Conservation (phyloP, 139 green algal genomes). For the Chlamydomonas sp. region DNA sequence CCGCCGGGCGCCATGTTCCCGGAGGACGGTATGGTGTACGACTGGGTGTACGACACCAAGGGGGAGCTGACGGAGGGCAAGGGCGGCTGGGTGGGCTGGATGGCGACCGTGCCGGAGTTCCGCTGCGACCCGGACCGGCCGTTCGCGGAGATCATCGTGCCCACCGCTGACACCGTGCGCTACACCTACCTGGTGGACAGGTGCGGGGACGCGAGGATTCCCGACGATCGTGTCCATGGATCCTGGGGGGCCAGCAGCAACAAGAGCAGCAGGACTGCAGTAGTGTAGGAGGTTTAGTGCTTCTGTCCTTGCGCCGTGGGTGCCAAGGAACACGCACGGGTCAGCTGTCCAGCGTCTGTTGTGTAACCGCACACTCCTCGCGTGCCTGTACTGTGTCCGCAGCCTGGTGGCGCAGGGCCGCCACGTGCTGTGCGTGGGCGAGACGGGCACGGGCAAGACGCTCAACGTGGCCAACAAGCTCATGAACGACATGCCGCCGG, state of each 20-base stretch:
- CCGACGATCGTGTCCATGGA: neutral
- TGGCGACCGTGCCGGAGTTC: slow-evolving; percentile 77
- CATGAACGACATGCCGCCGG: slow-evolving; percentile 66
- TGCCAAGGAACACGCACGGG: no score
- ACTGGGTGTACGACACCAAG: slow-evolving; percentile 71
- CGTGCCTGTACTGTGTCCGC: neutral
- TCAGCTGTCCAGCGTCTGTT: no score
- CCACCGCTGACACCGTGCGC: slow-evolving; percentile 79
- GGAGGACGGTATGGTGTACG: slow-evolving; percentile 52
- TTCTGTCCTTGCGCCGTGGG: no score
- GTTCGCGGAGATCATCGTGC: slow-evolving; percentile 83
- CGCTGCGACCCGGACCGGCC: slow-evolving; percentile 74
- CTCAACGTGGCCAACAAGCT: slow-evolving; percentile 80
- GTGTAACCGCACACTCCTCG: neutral
- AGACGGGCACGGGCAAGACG: slow-evolving; percentile 90
- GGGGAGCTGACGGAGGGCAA: neutral
- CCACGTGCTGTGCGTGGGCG: slow-evolving; percentile 84
- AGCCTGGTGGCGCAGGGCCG: slow-evolving; percentile 60
- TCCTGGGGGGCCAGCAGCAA: no score
- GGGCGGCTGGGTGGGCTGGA: slow-evolving; percentile 76
- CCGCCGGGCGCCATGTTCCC: slow-evolving; percentile 50
- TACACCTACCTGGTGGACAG: slow-evolving; percentile 81
- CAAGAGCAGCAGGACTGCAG: no score
- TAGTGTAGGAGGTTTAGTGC: no score
- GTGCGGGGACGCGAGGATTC: neutral